Conservation (phyloP, 768 basidiomycete genomes). For the Trametes villosa region DNA sequence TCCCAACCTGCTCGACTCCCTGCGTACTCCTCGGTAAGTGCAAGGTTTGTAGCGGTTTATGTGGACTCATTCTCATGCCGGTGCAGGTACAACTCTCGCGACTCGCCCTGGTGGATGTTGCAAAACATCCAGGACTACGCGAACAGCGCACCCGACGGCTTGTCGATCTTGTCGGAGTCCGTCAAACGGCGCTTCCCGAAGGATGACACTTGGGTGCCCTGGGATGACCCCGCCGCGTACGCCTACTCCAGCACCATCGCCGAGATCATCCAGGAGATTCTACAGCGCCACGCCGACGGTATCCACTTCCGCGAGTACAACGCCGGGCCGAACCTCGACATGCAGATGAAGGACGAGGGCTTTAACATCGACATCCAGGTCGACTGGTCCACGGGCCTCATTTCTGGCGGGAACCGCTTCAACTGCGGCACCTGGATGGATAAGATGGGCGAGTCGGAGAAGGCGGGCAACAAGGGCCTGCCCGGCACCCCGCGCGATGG, state of each 20-base stretch:
- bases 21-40: slow-evolving; percentile 76
- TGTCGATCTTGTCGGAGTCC: slow-evolving; percentile 74
- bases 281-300: slow-evolving; percentile 91
- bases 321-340: slow-evolving; percentile 95
- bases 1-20: slow-evolving; percentile 93
- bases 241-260: slow-evolving; percentile 80
- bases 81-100: slow-evolving; percentile 88
- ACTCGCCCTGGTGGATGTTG: slow-evolving; percentile 99
- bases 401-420: slow-evolving; percentile 80
- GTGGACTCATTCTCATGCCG: not conserved
- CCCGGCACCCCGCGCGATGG: slow-evolving; percentile 98
- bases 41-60: too few species aligned
- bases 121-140: slow-evolving; percentile 98
- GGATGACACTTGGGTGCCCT: slow-evolving; percentile 92
- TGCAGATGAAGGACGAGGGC: slow-evolving; percentile 92
- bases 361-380: slow-evolving; percentile 93
- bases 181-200: slow-evolving; percentile 94
- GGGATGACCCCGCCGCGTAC: slow-evolving; percentile 87
- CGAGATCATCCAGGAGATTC: slow-evolving; percentile 95
- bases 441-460: slow-evolving; percentile 94
- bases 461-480: slow-evolving; percentile 90
- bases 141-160: slow-evolving; percentile 79
- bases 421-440: slow-evolving; percentile 99
- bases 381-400: slow-evolving; percentile 94
- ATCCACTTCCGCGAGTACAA: slow-evolving; percentile 96